Evolutionary conservation across 208 protist species (phyloP).

Genomic region (Leishmania braziliensis): DNA sequence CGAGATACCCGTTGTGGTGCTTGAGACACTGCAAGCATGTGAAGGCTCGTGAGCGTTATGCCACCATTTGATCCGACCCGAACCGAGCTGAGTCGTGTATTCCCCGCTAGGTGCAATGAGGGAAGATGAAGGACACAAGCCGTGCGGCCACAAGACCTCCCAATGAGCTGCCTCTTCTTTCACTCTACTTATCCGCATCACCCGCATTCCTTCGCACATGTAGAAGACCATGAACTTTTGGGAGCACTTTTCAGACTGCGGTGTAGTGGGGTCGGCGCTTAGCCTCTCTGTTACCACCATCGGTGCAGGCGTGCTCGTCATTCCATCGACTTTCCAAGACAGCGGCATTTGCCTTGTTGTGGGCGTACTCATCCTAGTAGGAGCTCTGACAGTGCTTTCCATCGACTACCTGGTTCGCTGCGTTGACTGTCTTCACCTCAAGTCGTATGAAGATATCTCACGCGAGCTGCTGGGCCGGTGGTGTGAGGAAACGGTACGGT

Average conservation of each 20-base stretch:
- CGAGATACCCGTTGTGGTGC: neutral
- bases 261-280: constrained; percentile 49
- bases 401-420: constrained; percentile 84
- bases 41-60: neutral
- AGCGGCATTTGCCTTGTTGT: constrained; percentile 60
- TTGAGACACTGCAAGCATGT: neutral
- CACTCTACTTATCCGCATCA: neutral
- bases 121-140: neutral
- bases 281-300: constrained; percentile 75
- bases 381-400: constrained; percentile 55
- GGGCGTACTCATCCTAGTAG: constrained; percentile 45
- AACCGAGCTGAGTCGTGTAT: neutral
- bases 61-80: neutral
- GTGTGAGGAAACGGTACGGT: constrained; percentile 66
- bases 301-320: constrained; percentile 64
- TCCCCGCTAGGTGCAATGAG: neutral
- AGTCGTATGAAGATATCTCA: constrained; percentile 85
- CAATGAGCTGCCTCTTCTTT: neutral
- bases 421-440: constrained; percentile 53
- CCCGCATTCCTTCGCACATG: neutral
- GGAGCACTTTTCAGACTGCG: constrained; percentile 20
- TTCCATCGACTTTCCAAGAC: constrained; percentile 68
- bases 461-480: constrained; percentile 60
- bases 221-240: constrained; percentile 12
- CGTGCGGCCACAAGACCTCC: neutral